Evolutionary conservation across 352 stramenopile species (phyloP), one percentile per base, ranked within the genome.

Genomic region (Phytophthora tentaculata): DNA sequence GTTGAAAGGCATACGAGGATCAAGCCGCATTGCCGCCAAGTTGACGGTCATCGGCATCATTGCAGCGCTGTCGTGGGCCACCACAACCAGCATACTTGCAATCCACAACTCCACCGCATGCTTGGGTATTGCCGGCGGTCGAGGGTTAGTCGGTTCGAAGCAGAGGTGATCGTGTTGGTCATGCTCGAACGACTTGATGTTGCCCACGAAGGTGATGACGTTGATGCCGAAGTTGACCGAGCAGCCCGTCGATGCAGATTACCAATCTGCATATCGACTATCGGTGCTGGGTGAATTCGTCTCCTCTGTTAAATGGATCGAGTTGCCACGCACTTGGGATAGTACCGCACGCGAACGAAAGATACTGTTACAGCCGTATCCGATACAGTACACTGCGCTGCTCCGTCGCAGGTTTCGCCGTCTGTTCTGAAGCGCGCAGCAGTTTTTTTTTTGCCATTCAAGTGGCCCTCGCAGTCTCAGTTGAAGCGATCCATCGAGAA

Each of bases 61-160:
- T n/a, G 43, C 58, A 16, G 79, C 79, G 9, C 57, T 90, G 32
- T 59, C 54, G 9, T 92, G 81, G 77, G 71, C 80, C 28, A 88
- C 83, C 47, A 78, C 68, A 13, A 67, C 86, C 63, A 90, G 89
- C 61, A 57, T 89, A 41, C 73, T 91, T 13, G 76, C 80, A 20
- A 90, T 91, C 52, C 73, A 88, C 39, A 83, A 63, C 62, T 84
- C 79, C 43, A 91, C 84, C 17, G 71, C 77, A 22, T 92, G 84
- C 59, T 73, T 91, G 39, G 74, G 76, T 26, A 88, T 92, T 47
- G 83, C 77, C 9, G 84, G 84, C 17, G 84, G 84, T 10, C 70
- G 62, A 37, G 81, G 83, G 2, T 91, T 81, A n/a, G n/a, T n/a
- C n/a, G n/a, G n/a, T n/a, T n/a, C n/a, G n/a, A 8, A 39, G 12